phyloP scores from a whole-genome alignment of 257 asterid species.

The Salvia splendens region DNA sequence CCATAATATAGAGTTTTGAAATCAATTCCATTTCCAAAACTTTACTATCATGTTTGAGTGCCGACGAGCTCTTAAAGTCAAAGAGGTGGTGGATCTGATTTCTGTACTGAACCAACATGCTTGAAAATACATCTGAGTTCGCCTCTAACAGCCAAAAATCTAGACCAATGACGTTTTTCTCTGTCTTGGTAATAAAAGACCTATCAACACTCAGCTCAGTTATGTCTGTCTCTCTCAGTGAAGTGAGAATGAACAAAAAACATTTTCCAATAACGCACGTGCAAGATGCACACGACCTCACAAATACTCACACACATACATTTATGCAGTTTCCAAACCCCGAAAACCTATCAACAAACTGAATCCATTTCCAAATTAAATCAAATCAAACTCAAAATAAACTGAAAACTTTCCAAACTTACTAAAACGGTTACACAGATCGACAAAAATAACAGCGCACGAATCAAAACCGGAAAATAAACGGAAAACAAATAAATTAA shows the following conservation, averaged over 20 bases:
- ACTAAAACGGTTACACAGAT: no score
- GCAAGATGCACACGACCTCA: neutral
- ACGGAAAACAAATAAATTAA: neutral
- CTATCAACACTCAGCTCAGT: no score
- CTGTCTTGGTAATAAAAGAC: neutral
- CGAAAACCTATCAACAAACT: neutral
- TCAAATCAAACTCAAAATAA: neutral
- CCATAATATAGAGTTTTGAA: no score
- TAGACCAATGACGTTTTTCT: neutral
- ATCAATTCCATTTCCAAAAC: no score
- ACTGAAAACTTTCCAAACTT: no score
- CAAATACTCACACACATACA: slow-evolving; percentile 16
- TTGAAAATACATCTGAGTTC: neutral
- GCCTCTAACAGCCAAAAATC: neutral
- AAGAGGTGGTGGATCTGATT: no score
- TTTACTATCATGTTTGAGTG: no score
- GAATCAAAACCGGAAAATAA: neutral
- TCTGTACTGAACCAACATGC: neutral
- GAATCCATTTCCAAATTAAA: neutral
- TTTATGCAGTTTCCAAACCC: slow-evolving; percentile 6
- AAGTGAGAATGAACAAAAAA: no score
- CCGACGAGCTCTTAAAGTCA: no score
- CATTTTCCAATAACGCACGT: no score
- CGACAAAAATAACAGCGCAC: neutral
- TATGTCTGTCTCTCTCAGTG: no score